Conservation (phyloP, 305 asterid genomes). For the Fraxinus xanthoxyloides region DNA sequence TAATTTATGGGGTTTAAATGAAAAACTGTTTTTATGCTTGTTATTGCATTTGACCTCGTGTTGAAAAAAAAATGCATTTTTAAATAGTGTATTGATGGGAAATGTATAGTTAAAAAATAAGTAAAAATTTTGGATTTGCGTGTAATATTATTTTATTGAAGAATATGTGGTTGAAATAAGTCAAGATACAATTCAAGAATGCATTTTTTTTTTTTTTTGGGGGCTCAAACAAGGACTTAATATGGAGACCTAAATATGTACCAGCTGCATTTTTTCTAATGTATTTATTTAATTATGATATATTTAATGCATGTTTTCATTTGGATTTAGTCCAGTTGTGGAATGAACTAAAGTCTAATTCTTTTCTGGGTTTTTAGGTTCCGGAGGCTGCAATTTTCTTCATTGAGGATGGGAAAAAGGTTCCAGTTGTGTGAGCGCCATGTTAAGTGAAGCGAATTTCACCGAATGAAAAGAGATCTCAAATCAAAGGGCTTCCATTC, state of each 20-base stretch:
- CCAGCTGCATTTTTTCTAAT: background rate
- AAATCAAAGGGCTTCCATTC: background rate
- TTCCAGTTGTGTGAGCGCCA: constrained; percentile 58
- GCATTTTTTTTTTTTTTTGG: too few species aligned
- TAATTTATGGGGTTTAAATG: too few species aligned
- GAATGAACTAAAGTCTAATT: background rate
- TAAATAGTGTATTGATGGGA: too few species aligned
- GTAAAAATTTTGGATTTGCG: too few species aligned
- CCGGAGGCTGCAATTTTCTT: constrained; percentile 84
- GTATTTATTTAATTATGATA: background rate
- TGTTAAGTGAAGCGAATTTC: too few species aligned
- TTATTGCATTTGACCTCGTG: background rate
- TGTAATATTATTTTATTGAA: too few species aligned
- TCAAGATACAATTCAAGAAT: too few species aligned
- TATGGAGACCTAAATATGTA: background rate
- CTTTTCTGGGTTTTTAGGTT: constrained; percentile 43
- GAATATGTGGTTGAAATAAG: too few species aligned
- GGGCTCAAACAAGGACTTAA: too few species aligned
- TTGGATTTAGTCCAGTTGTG: constrained; percentile 3
- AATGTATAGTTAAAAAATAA: too few species aligned
- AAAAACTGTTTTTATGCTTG: background rate
- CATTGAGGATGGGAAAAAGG: constrained; percentile 94
- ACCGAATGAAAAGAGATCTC: background rate
- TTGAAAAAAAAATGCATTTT: too few species aligned
- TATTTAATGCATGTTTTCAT: background rate